Percentiles rank a stretch among this genome's conserved stretches.
Conservation (phyloP, 2,329 filamentous ascomycete species). For the Delphinella strobiligena region DNA sequence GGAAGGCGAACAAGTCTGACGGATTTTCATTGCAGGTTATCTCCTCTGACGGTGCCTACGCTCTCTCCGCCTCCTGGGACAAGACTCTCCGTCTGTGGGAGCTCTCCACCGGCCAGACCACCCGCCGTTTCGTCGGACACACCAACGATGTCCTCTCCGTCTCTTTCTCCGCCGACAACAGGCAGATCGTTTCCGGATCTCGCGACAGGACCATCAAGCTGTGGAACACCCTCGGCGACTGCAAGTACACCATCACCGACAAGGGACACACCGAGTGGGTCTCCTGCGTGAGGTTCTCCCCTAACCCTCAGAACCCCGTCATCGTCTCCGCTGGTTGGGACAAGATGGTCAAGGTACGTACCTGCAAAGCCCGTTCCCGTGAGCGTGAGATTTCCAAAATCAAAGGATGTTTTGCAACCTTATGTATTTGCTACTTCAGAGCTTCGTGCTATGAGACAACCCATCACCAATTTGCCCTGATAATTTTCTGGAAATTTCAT, state of each 20-base stretch:
- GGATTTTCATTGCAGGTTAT: conserved; percentile 75
- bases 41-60: conserved; percentile 98
- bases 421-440: conserved; percentile 99
- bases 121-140: conserved; percentile 97
- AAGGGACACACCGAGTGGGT: conserved; percentile 99
- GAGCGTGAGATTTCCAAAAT: conserved; percentile 16
- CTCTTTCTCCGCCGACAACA: conserved; percentile 99
- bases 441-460: conserved; percentile 95
- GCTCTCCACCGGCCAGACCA: conserved; percentile 93
- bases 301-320: conserved; percentile 99
- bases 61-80: conserved; percentile 97
- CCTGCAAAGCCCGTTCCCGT: conserved; percentile 9
- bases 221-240: conserved; percentile 99
- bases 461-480: conserved; percentile 78
- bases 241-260: conserved; percentile 99
- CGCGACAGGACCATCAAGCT: conserved; percentile 99
- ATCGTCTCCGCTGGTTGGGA: conserved; percentile 98
- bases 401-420: conserved; percentile 84
- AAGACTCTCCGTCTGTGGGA: conserved; percentile 99
- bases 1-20: conserved; percentile 10
- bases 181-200: conserved; percentile 97
- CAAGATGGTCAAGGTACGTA: conserved; percentile 98
- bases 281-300: conserved; percentile 98
- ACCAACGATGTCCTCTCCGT: conserved; percentile 99
- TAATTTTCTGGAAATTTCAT: conserved; percentile 18